Evolutionary conservation across 805 yeast genomes (phyloP), one percentile per base, ranked within the genome.

Genomic region (Lachancea fermentati): DNA sequence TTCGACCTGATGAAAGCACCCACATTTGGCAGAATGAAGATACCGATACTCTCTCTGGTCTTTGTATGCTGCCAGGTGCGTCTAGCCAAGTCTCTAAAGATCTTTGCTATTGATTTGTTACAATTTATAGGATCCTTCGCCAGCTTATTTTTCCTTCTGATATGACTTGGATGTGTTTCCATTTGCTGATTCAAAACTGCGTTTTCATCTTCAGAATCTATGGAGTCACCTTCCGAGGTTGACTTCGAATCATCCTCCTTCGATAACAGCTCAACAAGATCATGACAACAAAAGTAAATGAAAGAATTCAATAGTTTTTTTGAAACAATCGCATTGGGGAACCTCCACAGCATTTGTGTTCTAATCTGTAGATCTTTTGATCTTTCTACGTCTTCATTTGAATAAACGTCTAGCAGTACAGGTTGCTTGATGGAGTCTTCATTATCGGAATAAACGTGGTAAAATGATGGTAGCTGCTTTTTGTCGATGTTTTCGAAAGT

Each of bases 321-420:
- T 13, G 96, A 84, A 5, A 88, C 85, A 13, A 78, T 73, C 3
- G 87, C 67, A 46, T 78, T 76, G 30, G 97, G 95, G 58, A 79
- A 79, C 59, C 83, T 76, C 97, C 97, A 93, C 28, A 84, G 69
- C 77, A 93, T 72, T 49, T 89, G 93, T 33, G 93, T 81, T 64
- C 97, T 76, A 38, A 91, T 67, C 46, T 79, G 77, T 39, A 93
- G 66, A 34, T 79, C 75, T 63, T 88, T 85, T 42, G 79, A 77
- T 46, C 76, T 71, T n/a, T 78, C 78, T 13, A 86, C 83, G 33
- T 78, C 77, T 34, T 79, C 80, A 34, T 76, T 74, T 2, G 85
- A 72, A 57, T 82, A 86, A 30, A 78, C 62, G 58, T 91, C 97
- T 48, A 91, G 67, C 28, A 91, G 66, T 2, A 60, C 59, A 15